Base-by-base conservation (phyloP, 495 filamentous ascomycete species). In the Penicillium lagena region DNA sequence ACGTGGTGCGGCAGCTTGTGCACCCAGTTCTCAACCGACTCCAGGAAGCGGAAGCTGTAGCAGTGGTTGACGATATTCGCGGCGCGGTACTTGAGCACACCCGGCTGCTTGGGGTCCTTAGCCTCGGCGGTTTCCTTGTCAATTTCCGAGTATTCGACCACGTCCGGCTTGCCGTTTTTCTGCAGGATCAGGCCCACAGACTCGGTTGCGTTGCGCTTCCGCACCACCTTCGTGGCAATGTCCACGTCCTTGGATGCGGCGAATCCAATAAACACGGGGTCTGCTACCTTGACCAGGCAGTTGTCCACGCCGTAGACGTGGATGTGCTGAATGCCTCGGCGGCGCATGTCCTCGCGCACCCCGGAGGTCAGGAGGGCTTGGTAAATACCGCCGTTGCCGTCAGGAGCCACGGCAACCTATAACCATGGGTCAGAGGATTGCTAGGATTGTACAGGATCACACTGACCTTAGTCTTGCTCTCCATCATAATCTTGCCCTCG, bases 41-140 rank as follows among this genome's bases (percentile, higher is more conserved):
- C 86, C 39, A 99, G 76, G 75, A 96, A 99, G 45, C 79, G 72
- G 76, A 89, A 94, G 30, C 86, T 90, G 74, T 99, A 99, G 78
- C 96, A 99, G 75, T 99, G 93, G 77, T 99, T 99, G 69, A 99
- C 93, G 48, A 99, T 99, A 71, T 99, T 99, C 51, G 90, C 93
- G 40, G 93, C 91, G 35, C 93, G 83, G 83, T 95, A 96, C 70
- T 89, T 95, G 59, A 99, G 79, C 41, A 97, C 72, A 36, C 80
- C 81, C 1, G 77, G 74, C 56, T 97, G 82, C 63, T 88, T 85
- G 42, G 85, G 75, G 62, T 99, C 93, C 61, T 85, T 81, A 51
- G 90, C 90, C 60, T 95, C 90, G 31, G 91, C 85, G 2, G 85
- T 89, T 38, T 78, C 82, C 46, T 81, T 66, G 75, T 95, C 87